Conservation (phyloP, 331 rosid species). For the Malus hybrid region DNA sequence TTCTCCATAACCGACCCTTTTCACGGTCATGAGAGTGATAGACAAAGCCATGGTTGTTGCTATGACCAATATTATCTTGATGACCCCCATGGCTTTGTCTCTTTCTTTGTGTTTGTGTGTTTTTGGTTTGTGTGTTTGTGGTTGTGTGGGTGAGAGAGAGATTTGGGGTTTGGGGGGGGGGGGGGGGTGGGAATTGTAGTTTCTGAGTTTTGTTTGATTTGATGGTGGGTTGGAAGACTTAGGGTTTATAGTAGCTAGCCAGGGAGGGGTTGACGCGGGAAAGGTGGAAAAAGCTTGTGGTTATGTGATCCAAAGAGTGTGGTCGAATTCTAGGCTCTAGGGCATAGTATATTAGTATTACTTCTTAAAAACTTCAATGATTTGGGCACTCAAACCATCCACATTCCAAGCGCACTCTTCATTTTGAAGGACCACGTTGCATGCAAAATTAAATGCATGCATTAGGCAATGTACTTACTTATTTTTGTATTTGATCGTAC, state of each 20-base stretch:
- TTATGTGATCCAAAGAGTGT: slow-evolving; percentile 38
- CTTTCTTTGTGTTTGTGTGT: background rate
- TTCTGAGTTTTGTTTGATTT: background rate
- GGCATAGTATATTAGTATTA: background rate
- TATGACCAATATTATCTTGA: slow-evolving; percentile 39
- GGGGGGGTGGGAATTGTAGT: background rate
- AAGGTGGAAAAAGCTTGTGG: slow-evolving; percentile 37
- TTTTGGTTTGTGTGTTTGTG: background rate
- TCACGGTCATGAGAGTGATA: slow-evolving; percentile 46
- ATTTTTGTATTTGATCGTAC: background rate
- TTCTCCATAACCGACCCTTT: background rate
- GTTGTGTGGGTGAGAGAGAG: background rate
- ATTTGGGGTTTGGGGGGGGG: background rate
- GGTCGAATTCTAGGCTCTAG: slow-evolving; percentile 25
- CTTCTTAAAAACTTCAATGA: slow-evolving; percentile 7
- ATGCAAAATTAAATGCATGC: background rate
- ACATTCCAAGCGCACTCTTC: background rate
- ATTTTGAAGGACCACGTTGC: background rate
- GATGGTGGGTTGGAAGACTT: slow-evolving; percentile 25
- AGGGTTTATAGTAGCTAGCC: slow-evolving; percentile 38
- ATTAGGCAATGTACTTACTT: background rate
- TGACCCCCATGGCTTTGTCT: slow-evolving; percentile 57
- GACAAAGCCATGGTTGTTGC: slow-evolving; percentile 80
- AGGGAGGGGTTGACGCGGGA: slow-evolving; percentile 65
- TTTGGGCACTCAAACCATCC: slow-evolving; percentile 16